These are phyloP conservation scores for Pseudophaeomoniella oleicola DNA, from an alignment of 2,329 filamentous ascomycete genomes.

Conservation along the genomic window DNA sequence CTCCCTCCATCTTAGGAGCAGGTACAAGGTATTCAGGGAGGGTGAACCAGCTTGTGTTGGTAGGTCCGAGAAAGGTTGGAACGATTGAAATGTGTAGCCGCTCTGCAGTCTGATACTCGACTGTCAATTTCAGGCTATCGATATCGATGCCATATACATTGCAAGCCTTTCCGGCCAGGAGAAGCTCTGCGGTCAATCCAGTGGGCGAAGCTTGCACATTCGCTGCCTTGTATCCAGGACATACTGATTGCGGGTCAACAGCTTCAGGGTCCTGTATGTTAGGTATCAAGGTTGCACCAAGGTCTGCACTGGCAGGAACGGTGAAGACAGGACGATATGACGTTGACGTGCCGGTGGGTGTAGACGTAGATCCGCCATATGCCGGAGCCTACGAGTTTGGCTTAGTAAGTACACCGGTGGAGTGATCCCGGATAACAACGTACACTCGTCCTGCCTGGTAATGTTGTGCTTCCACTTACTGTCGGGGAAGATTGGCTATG, in stretches of 20 bases:
- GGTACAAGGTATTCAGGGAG: slow-evolving; percentile 50
- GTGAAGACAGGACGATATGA: slow-evolving; percentile 23
- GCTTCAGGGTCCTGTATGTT: slow-evolving; percentile 52
- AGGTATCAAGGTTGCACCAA: slow-evolving; percentile 36
- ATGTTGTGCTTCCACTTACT: neutral
- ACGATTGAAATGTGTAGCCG: slow-evolving; percentile 57
- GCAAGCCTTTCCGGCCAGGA: slow-evolving; percentile 41
- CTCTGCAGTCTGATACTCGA: slow-evolving; percentile 52
- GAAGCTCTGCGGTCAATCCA: slow-evolving; percentile 38
- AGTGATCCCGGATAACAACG: too few relatives aligned
- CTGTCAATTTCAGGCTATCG: slow-evolving; percentile 47
- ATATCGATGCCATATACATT: slow-evolving; percentile 69
- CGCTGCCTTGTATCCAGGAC: slow-evolving; percentile 43
- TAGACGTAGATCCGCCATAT: neutral
- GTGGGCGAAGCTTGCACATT: slow-evolving; percentile 28
- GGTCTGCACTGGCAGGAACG: slow-evolving; percentile 30
- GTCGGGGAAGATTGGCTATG: neutral
- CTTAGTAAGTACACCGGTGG: too few relatives aligned
- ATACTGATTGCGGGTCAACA: slow-evolving; percentile 47
- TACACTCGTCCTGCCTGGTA: neutral
- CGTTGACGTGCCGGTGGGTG: neutral
- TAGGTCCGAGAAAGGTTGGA: slow-evolving; percentile 45
- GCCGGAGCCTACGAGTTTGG: too few relatives aligned
- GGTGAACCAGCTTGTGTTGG: slow-evolving; percentile 53
- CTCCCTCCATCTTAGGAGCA: slow-evolving; percentile 33